Evolutionary conservation across 495 filamentous ascomycete genomes (phyloP).

Genomic region (Sphaerosporella brunnea): DNA sequence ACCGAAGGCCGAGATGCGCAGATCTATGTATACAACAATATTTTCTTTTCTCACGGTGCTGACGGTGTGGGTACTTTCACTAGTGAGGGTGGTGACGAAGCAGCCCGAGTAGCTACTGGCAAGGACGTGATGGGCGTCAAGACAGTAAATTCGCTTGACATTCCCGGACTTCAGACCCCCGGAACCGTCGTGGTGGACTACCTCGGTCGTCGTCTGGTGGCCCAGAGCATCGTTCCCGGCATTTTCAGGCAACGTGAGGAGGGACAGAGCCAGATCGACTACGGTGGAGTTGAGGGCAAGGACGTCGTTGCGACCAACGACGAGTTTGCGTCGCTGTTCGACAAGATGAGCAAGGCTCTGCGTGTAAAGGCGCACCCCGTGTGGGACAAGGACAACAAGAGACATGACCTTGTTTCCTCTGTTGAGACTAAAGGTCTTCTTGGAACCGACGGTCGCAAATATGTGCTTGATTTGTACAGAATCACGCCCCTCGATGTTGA

Average conservation of each 20-base stretch:
- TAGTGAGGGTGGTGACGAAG: conserved; percentile 90
- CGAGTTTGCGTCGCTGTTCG: conserved; percentile 66
- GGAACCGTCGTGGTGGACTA: conserved; percentile 96
- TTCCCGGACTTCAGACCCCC: conserved; percentile 79
- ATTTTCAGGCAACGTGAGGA: conserved; percentile 98
- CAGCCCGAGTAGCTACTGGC: conserved; percentile 84
- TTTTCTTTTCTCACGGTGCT: conserved; percentile 96
- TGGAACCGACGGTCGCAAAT: conserved; percentile 93
- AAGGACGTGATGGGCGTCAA: conserved; percentile 92
- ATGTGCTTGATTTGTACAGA: conserved; percentile 90
- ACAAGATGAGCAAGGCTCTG: conserved; percentile 72
- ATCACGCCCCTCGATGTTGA: conserved; percentile 77
- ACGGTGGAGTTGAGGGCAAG: conserved; percentile 93
- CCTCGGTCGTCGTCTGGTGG: conserved; percentile 88
- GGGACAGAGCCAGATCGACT: conserved; percentile 96
- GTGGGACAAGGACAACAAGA: conserved; percentile 90
- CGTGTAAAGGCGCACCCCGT: conserved; percentile 87
- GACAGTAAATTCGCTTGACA: conserved; percentile 90
- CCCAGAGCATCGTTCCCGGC: conserved; percentile 94
- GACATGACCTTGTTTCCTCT: conserved; percentile 82
- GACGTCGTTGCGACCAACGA: conserved; percentile 83
- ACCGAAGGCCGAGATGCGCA: conserved; percentile 84
- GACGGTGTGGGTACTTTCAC: conserved; percentile 97
- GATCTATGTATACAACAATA: conserved; percentile 98
- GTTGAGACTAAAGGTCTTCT: conserved; percentile 96